phyloP scores from a whole-genome alignment of 2,329 filamentous ascomycete genomes.

The Septoria linicola region DNA sequence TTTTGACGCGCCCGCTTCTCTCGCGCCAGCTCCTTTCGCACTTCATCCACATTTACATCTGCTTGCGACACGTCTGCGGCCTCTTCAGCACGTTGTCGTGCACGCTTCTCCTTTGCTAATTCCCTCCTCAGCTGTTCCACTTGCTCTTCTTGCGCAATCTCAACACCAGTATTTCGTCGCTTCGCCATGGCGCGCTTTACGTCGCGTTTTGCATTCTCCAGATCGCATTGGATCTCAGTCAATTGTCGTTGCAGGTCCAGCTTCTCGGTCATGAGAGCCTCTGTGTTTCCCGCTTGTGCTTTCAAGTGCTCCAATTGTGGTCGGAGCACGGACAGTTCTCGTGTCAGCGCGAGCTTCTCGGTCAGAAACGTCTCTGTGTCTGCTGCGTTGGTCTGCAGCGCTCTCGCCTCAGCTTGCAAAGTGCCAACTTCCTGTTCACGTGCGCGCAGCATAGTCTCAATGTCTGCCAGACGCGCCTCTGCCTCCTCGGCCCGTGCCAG shows the following conservation, averaged over 20 bases:
- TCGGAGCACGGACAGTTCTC: constrained; percentile 59
- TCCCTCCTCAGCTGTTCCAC: constrained; percentile 49
- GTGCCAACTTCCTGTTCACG: constrained; percentile 57
- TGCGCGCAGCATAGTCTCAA: constrained; percentile 52
- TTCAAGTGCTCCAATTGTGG: constrained; percentile 63
- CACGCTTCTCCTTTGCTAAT: constrained; percentile 47
- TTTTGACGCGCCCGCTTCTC: constrained; percentile 37
- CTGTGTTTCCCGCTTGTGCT: constrained; percentile 59
- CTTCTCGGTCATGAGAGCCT: constrained; percentile 73
- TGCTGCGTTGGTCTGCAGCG: constrained; percentile 64
- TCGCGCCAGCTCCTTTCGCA: constrained; percentile 35
- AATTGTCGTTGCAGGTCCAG: constrained; percentile 75
- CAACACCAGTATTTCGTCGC: constrained; percentile 51
- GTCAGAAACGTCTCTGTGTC: constrained; percentile 69
- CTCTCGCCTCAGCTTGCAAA: constrained; percentile 68
- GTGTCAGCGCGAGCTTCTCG: constrained; percentile 62
- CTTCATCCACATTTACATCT: constrained; percentile 36
- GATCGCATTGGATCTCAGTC: constrained; percentile 71
- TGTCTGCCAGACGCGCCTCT: constrained; percentile 43
- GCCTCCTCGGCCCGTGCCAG: constrained; percentile 50
- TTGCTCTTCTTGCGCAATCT: constrained; percentile 44
- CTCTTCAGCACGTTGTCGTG: constrained; percentile 44
- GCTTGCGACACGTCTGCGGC: constrained; percentile 35
- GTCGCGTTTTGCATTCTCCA: constrained; percentile 77
- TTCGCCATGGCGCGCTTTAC: constrained; percentile 58